phyloP scores from a whole-genome alignment of 768 basidiomycete species.

The Udeniomyces megalosporus region DNA sequence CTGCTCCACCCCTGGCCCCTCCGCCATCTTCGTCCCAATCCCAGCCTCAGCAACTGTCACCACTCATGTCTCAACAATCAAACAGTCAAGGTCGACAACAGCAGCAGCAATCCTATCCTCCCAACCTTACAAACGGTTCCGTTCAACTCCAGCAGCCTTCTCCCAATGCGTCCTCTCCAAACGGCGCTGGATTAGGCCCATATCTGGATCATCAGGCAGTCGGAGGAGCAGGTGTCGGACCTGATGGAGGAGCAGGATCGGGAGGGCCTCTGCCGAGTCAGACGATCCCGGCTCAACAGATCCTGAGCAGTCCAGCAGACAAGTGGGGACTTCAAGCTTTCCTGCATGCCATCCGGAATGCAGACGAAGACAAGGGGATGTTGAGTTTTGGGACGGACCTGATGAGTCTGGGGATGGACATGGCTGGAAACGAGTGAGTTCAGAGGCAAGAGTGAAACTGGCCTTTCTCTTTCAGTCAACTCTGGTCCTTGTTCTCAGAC shows the following conservation, averaged over 20 bases:
- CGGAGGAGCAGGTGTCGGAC: no score
- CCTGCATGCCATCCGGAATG: conserved; percentile 40
- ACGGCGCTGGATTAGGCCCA: background rate
- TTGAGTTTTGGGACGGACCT: conserved; percentile 79
- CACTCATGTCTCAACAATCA: background rate
- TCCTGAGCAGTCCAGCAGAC: conserved; percentile 81
- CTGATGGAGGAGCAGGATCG: no score
- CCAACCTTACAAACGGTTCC: conserved; percentile 4
- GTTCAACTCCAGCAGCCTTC: background rate
- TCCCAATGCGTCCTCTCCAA: background rate
- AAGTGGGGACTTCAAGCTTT: conserved; percentile 83
- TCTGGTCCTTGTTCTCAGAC: no score
- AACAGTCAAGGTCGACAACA: background rate
- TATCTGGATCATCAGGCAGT: background rate
- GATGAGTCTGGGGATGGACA: conserved; percentile 78
- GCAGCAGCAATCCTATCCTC: conserved; percentile 2
- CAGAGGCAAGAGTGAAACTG: no score
- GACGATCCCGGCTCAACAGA: conserved; percentile 73
- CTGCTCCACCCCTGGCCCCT: conserved; percentile 2
- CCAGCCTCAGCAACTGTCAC: background rate
- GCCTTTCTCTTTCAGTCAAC: no score
- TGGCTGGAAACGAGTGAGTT: conserved; percentile 68
- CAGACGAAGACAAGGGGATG: conserved; percentile 60
- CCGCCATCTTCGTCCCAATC: background rate
- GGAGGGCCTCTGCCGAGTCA: conserved; percentile 33